Conservation (phyloP, 805 yeast species). For the Ogataea salicorniae region DNA sequence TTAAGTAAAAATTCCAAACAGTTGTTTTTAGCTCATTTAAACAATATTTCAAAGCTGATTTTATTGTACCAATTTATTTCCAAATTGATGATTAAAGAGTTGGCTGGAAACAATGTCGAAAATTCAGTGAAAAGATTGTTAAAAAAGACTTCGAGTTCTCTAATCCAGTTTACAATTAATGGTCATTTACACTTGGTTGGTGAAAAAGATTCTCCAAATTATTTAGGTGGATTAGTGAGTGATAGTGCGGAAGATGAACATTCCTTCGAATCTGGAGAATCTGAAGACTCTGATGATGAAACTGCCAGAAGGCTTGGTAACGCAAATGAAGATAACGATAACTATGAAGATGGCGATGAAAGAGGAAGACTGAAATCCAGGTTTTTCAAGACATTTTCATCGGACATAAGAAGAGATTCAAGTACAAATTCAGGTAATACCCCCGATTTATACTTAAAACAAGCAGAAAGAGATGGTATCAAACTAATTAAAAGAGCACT, state of each 20-base stretch:
- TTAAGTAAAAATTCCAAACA: slow-evolving; percentile 46
- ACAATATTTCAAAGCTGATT: slow-evolving; percentile 47
- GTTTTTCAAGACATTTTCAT: not conserved
- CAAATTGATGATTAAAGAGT: slow-evolving; percentile 48
- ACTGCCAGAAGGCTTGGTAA: not conserved
- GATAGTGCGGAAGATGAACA: slow-evolving; percentile 14
- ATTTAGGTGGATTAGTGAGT: slow-evolving; percentile 17
- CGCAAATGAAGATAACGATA: not conserved
- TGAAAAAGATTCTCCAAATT: slow-evolving; percentile 17
- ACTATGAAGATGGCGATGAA: not conserved
- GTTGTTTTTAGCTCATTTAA: slow-evolving; percentile 49
- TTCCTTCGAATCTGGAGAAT: not conserved
- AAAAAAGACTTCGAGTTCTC: slow-evolving; percentile 47
- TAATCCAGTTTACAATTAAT: slow-evolving; percentile 60
- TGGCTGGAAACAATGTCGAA: slow-evolving; percentile 42
- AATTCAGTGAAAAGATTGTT: slow-evolving; percentile 43
- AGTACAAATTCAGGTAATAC: slow-evolving; percentile 6
- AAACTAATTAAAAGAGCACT: slow-evolving; percentile 17
- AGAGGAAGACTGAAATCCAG: not conserved
- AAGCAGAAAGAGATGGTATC: slow-evolving; percentile 20
- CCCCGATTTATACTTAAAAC: slow-evolving; percentile 14
- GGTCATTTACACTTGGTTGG: slow-evolving; percentile 55
- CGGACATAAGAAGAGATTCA: slow-evolving; percentile 1
- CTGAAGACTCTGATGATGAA: not conserved
- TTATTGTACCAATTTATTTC: slow-evolving; percentile 50